Base-by-base conservation (phyloP, 2,329 filamentous ascomycete genomes). In the Hymenoscyphus scutula region DNA sequence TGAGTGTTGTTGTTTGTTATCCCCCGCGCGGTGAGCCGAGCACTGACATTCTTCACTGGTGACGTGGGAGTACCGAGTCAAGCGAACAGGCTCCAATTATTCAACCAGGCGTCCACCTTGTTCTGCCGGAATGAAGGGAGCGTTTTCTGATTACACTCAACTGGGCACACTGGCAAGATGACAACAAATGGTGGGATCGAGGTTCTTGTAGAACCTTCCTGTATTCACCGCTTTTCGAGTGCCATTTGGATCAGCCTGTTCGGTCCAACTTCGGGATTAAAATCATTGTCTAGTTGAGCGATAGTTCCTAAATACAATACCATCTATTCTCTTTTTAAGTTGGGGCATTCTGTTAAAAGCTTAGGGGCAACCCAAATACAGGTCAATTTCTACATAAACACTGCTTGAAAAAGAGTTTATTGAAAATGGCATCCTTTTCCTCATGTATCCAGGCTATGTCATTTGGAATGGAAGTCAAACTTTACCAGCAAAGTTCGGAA, bases 1-100 rank as follows among this genome's bases (percentile, higher is more conserved):
- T 23, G 41, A 27, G 41, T 48, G 19, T 51, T 51, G 45, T 51
- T 51, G 45, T 51, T 37, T 51, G 45, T 51, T 51, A 51, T 51
- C 45, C 45, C 45, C 45, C 45, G 34, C 45, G 19, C 45, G 11
- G 23, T 51, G 45, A 51, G 45, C 19, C 23, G 45, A 23, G 45
- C 45, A 51, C 45, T 25, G 45, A 23, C 45, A 51, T 51, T 51
- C 19, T 51, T 25, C 45, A 23, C 19, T 48, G 19, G 45, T 51
- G 45, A 51, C 45, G 45, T 51, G 45, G 45, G 19, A 23, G 23
- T 10, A 51, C 19, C 45, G 45, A 51, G 45, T 51, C 45, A 51
- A 51, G 45, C 19, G 23, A 51, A 23, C 45, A 51, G 45, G 45
- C 45, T 51, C 45, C 45, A 51, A 23, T 51, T 51, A 25, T 23